Percentiles rank a stretch among this genome's conserved stretches.
Conservation (phyloP, 139 green algal genomes). For the Eudorina sp. region DNA sequence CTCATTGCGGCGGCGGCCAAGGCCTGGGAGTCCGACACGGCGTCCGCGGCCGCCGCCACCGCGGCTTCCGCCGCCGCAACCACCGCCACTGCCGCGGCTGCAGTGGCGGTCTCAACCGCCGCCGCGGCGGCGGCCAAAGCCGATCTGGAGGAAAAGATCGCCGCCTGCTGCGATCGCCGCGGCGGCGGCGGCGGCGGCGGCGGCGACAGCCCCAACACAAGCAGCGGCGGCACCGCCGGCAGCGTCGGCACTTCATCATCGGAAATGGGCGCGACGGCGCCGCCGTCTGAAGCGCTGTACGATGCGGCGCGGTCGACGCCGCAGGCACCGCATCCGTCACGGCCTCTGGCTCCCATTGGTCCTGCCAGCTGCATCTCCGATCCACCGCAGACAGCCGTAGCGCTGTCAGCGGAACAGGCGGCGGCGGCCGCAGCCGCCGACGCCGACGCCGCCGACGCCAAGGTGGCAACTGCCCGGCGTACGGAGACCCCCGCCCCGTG, state of each 20-base stretch:
- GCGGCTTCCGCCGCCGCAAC: background rate
- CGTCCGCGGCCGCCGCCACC: background rate
- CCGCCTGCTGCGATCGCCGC: background rate
- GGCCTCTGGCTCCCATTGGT: too few species aligned
- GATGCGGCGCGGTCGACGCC: background rate
- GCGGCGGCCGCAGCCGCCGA: background rate
- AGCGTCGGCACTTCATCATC: background rate
- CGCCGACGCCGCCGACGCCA: background rate
- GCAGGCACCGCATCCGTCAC: background rate
- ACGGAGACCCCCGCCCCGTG: conserved; percentile 2
- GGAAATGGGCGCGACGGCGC: background rate
- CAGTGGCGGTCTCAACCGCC: too few species aligned
- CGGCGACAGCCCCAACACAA: background rate
- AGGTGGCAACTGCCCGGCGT: background rate
- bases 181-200: background rate
- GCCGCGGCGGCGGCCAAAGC: too few species aligned
- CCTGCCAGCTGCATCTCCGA: background rate
- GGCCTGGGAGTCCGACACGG: background rate
- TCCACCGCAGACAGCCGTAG: too few species aligned
- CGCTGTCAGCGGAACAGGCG: background rate
- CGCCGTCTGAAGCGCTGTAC: background rate
- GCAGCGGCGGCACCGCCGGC: conserved; percentile 3
- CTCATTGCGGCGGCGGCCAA: background rate
- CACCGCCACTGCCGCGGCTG: background rate
- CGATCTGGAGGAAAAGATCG: background rate